Base-by-base conservation (phyloP, 805 yeast species). In the Kodamaea restingae region DNA sequence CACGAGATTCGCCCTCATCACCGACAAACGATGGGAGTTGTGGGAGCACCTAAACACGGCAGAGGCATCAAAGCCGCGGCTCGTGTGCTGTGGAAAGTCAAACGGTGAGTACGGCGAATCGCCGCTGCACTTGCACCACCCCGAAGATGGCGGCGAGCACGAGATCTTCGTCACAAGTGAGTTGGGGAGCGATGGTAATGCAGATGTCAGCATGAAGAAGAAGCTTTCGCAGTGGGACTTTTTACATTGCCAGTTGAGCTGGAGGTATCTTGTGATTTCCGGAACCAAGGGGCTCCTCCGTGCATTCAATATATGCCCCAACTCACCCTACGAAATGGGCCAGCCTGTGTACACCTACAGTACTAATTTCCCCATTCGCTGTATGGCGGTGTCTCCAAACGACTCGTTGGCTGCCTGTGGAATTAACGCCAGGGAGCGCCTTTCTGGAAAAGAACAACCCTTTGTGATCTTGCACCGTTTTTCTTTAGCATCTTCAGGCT, bases 331-430 rank as follows among this genome's bases (percentile, higher is more conserved):
- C 25, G 47, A 54, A 9, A 27, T 66, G 22, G 95, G 95, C 3
- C 67, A 68, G 43, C 78, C 83, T 0, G 65, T 88, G 1, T 86
- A 83, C 58, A 75, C 85, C 0, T 78, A 84, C 52, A 65, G 75
- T 27, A 80, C 87, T 8, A 75, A 73, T 39, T 84, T 85, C 54
- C 90, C 91, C 1, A 82, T 90, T 26, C 60, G 95, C 37, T 87
- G 95, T 52, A 69, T 87, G 34, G 83, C 87, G 25, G 67, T 88
- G 1, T 75, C 91, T 7, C 75, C 79, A 0, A 67, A 74, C 47
- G 88, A 84, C 18, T 64, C 72, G 14, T 63, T 81, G 18, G 66
- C 88, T 9, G 93, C 93, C 4, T 76, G 87, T 46, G 93, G 95
- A 1, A 80, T 90, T 21, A 84, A 91, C 0, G 93, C 95, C 0